Percentiles rank a stretch among this genome's conserved stretches.
Evolutionary conservation across 164 flowering plant genomes (phyloP).

Genomic region (Macadamia tetraphylla): DNA sequence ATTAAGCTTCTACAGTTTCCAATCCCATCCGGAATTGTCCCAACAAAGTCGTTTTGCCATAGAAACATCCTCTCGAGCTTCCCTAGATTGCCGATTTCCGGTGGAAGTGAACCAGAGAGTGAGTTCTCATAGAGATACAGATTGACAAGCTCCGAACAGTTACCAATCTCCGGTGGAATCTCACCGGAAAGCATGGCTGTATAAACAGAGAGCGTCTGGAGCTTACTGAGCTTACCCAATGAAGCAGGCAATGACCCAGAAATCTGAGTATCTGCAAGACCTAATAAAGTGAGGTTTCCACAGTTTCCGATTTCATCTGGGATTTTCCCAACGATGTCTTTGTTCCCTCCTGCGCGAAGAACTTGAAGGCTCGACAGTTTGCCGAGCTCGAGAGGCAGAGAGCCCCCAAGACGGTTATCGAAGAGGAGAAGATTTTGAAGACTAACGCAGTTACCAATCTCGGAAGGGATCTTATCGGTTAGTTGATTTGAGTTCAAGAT

Average conservation of each 20-base stretch:
- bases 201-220: slow-evolving; percentile 64
- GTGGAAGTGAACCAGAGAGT: slow-evolving; percentile 70
- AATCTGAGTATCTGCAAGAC: slow-evolving; percentile 53
- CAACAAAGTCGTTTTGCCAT: slow-evolving; percentile 76
- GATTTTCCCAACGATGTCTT: slow-evolving; percentile 54
- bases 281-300: slow-evolving; percentile 35
- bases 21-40: slow-evolving; percentile 68
- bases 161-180: slow-evolving; percentile 69
- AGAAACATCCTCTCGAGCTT: slow-evolving; percentile 64
- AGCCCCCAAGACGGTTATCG: slow-evolving; percentile 56
- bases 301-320: slow-evolving; percentile 65
- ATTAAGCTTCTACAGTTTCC: slow-evolving; percentile 61
- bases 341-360: slow-evolving; percentile 78
- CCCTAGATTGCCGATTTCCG: slow-evolving; percentile 58
- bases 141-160: slow-evolving; percentile 72
- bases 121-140: slow-evolving; percentile 62
- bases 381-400: slow-evolving; percentile 53
- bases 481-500: slow-evolving; percentile 68
- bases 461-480: slow-evolving; percentile 61
- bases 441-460: slow-evolving; percentile 43
- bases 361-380: slow-evolving; percentile 38
- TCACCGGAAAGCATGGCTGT: slow-evolving; percentile 75
- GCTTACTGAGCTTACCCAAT: slow-evolving; percentile 49
- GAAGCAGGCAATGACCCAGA: slow-evolving; percentile 55
- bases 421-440: slow-evolving; percentile 48